Percentiles rank a stretch among this genome's conserved stretches.
These are phyloP conservation scores for Platanthera guangdongensis DNA, from an alignment of 106 monocot species.

Conservation along the genomic window DNA sequence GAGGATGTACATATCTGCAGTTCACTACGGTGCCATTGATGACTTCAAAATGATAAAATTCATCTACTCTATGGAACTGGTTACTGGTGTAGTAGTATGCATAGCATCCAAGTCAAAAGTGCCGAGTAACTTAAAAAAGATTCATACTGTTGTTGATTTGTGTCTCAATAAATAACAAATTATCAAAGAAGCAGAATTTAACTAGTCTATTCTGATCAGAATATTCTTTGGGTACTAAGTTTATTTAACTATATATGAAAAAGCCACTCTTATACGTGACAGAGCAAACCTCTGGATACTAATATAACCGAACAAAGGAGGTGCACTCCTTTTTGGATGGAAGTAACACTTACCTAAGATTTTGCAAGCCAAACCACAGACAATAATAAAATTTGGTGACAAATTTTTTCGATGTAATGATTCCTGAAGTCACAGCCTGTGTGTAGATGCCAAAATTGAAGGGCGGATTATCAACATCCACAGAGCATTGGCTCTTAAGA, in stretches of 20 bases:
- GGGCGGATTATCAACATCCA: conserved; percentile 16
- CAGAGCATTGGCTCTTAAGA: conserved; percentile 18
- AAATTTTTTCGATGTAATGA: conserved; percentile 49
- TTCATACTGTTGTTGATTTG: too few relatives aligned
- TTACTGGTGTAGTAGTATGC: too few relatives aligned
- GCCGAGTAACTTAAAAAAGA: too few relatives aligned
- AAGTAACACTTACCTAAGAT: conserved; percentile 52
- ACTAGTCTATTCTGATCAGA: neutral
- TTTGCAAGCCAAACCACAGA: conserved; percentile 90
- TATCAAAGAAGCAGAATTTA: neutral
- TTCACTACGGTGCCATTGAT: too few relatives aligned
- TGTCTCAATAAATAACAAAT: neutral
- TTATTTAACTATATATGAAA: neutral
- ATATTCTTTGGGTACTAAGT: neutral
- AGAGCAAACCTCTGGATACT: neutral
- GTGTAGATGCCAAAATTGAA: conserved; percentile 71
- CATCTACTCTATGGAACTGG: too few relatives aligned
- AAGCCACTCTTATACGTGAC: neutral
- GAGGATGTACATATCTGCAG: too few relatives aligned
- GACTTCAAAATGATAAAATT: too few relatives aligned
- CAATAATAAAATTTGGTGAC: conserved; percentile 62
- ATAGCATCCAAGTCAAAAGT: too few relatives aligned
- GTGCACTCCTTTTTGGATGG: neutral
- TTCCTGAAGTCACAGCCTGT: conserved; percentile 52
- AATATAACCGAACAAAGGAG: neutral